Evolutionary conservation across 2,329 filamentous ascomycete genomes (phyloP), one percentile per base, ranked within the genome.

Genomic region (Aspergillus sp.): DNA sequence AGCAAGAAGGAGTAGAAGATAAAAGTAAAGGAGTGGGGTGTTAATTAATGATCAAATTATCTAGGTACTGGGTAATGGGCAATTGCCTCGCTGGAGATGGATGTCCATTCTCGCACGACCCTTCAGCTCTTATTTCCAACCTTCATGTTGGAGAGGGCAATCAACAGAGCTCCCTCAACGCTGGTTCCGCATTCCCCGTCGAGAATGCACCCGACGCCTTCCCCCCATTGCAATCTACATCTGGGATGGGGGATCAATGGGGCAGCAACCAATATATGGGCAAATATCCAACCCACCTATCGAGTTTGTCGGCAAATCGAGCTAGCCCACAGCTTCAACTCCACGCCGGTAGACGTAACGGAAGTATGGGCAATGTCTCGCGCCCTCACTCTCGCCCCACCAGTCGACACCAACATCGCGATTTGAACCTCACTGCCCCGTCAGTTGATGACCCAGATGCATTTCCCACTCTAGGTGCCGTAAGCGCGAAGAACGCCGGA

Each of bases 81-180:
- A 96, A 91, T 60, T 98, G 93, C 64, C 78, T 98, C 32, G 93
- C 93, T 19, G 91, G 93, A 33, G 85, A 89, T 48, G 90, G 88
- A 3, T 98, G 93, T 67, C 88, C 95, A 49, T 98, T 98, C 72
- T 97, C 91, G 9, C 93, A 98, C 67, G 93, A 98, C 58, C 93
- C 93, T 2, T 82, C 89, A 1, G 81, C 88, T 55, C 78, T 96
- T 9, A 82, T 95, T 70, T 88, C 85, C 59, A 86, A 86, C 57
- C 78, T 98, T 52, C 81, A 77, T 30, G 70, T 96, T 9, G 85
- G 87, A 52, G 86, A 70, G 41, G 61, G 59, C 32, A 60, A 53
- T 27, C 55, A 56, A 7, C 56, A 57, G 46, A 81, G 41, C 73
- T 79, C 48, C 75, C 75, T 56, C 83, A 82, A 35, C 79, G 83